Percentiles rank a stretch among this genome's conserved stretches.
Conservation (phyloP, 495 filamentous ascomycete genomes). For the Recurvomyces mirabilis region DNA sequence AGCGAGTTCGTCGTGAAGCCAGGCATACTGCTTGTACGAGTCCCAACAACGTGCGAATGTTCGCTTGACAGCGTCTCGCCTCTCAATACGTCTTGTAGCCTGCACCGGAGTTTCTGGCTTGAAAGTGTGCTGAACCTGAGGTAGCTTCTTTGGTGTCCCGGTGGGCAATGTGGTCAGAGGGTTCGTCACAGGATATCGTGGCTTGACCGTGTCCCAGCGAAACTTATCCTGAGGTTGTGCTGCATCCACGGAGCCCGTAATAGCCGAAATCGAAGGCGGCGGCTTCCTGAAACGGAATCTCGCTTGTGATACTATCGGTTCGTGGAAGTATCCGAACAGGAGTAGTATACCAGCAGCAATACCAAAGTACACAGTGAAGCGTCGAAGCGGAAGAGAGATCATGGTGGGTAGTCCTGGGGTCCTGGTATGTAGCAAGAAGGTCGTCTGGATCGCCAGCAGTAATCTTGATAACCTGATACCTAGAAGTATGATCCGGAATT, state of each 20-base stretch:
- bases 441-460: background rate
- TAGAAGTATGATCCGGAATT: too few species aligned
- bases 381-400: conserved; percentile 6
- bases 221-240: too few species aligned
- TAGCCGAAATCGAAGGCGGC: background rate
- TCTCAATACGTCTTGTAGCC: conserved; percentile 16
- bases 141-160: conserved; percentile 11
- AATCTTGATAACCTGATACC: background rate
- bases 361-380: conserved; percentile 7
- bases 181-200: conserved; percentile 9
- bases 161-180: conserved; percentile 12
- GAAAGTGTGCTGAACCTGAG: conserved; percentile 26
- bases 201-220: conserved; percentile 10
- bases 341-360: conserved; percentile 3
- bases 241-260: too few species aligned
- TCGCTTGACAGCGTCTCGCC: conserved; percentile 25
- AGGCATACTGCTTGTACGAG: conserved; percentile 28
- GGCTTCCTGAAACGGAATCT: background rate
- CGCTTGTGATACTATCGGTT: conserved; percentile 1
- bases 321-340: conserved; percentile 2
- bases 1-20: conserved; percentile 31
- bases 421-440: background rate
- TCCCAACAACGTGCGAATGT: conserved; percentile 27
- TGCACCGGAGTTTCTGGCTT: conserved; percentile 19
- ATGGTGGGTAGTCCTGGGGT: too few species aligned